Evolutionary conservation across 1,139 yeast species (phyloP).

Genomic region (Protomyces gravidus): DNA sequence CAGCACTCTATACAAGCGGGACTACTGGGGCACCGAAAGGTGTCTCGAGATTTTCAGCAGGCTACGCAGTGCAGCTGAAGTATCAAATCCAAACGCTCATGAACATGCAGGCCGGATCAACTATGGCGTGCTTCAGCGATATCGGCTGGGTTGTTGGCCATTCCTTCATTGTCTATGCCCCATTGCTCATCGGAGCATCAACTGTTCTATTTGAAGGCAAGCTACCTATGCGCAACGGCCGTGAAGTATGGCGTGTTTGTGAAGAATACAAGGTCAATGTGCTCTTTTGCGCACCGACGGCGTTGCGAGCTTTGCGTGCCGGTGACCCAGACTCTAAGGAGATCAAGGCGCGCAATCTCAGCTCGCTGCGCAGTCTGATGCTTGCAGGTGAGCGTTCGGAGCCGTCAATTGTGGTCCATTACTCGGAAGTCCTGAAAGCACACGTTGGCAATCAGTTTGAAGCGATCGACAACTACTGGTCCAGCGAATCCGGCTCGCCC

Average conservation of each 20-base stretch:
- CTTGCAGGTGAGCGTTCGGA: constrained; percentile 26
- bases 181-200: constrained; percentile 17
- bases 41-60: constrained; percentile 3
- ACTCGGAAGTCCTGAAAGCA: constrained; percentile 1
- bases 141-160: constrained; percentile 28
- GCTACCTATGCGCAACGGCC: constrained; percentile 20
- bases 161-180: constrained; percentile 23
- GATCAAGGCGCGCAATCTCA: constrained; percentile 9
- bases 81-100: constrained; percentile 16
- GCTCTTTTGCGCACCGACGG: constrained; percentile 27
- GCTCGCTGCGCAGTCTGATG: constrained; percentile 4
- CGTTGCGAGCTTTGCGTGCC: constrained; percentile 16
- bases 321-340: constrained; percentile 15
- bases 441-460: constrained; percentile 17
- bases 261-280: constrained; percentile 23
- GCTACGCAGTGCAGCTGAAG: constrained; percentile 18
- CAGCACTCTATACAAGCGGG: constrained; percentile 19
- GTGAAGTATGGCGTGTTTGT: constrained; percentile 24
- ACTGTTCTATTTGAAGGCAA: constrained; percentile 20
- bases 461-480: constrained; percentile 24
- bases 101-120: constrained; percentile 6
- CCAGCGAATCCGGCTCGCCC: constrained; percentile 20
- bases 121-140: constrained; percentile 19
- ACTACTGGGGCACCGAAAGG: constrained; percentile 28
- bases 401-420: constrained; percentile 24